Evolutionary conservation across 768 basidiomycete genomes (phyloP), one percentile per base, ranked within the genome.

Genomic region (Zangia roseola): DNA sequence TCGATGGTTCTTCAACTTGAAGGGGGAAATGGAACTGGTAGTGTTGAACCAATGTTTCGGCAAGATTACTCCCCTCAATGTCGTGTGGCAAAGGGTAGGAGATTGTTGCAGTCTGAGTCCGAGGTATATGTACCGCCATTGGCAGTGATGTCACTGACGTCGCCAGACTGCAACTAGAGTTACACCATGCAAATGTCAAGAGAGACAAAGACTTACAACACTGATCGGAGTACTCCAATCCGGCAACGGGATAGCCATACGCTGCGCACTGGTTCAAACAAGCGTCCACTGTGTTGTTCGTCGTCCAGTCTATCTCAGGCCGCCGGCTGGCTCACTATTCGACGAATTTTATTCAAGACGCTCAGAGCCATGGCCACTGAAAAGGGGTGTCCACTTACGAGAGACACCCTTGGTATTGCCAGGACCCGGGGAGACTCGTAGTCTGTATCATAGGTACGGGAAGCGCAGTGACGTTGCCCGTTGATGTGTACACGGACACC

Each of bases 161-260:
- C 89, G 44, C 89, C 88, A 90, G 64, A 79, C 88, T 88, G 40
- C 14, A 39, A 43, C 7, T 6, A 37, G 6, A 19, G 41, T 28
- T n/a, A 21, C 24, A 34, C 33, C 30, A 45, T 20, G 19, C 10
- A 10, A 10, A 42, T 7, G 12, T 16, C 13, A 40, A 7, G 6
- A 47, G 47, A 21, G 24, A 17, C 7, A 13, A 30, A 38, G 3
- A 75, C 85, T 60, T 58, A 87, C 86, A 90, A 71, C 88, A 91
- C 59, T 89, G 84, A 52, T 83, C 60, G 13, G 79, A 84, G 43
- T 74, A 87, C 69, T 84, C 89, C 51, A 84, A 71, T 21, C 86
- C 88, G 24, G 82, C 81, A 34, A 78, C 87, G 2, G 83, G 75
- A 59, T 79, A 92, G 8, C 90, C 90, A 54, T 81, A 90, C 1